Evolutionary conservation across 768 basidiomycete genomes (phyloP).

Genomic region (Russula lepida): DNA sequence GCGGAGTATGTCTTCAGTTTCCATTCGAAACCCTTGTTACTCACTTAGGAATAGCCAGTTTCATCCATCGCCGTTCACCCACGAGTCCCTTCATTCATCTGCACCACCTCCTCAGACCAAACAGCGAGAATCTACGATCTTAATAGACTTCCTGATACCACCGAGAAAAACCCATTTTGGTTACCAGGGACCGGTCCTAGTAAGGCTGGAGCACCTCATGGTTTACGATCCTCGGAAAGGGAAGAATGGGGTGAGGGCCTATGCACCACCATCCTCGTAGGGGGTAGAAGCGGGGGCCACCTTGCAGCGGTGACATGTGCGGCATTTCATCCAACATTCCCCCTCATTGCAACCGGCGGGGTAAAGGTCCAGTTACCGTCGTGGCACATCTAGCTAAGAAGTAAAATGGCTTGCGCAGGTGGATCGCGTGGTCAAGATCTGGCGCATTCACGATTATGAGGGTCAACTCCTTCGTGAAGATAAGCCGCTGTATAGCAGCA

Average conservation of each 20-base stretch:
- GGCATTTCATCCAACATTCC: conserved; percentile 56
- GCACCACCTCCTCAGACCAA: conserved; percentile 66
- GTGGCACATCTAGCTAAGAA: conserved; percentile 1
- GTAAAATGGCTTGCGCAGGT: conserved; percentile 36
- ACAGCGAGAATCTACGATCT: conserved; percentile 66
- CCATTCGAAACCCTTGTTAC: not conserved
- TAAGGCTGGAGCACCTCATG: conserved; percentile 60
- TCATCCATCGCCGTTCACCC: conserved; percentile 65
- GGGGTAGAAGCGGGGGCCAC: conserved; percentile 69
- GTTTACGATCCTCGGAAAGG: conserved; percentile 47
- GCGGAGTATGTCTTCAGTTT: conserved; percentile 12
- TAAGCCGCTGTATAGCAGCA: conserved; percentile 68
- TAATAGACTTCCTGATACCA: conserved; percentile 25
- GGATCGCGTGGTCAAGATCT: conserved; percentile 70
- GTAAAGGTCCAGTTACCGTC: conserved; percentile 33
- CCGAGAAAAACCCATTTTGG: conserved; percentile 49
- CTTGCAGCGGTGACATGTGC: conserved; percentile 58
- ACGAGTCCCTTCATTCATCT: conserved; percentile 46
- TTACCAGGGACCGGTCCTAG: conserved; percentile 42
- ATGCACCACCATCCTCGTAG: conserved; percentile 57
- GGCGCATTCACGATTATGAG: conserved; percentile 43
- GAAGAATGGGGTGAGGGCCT: conserved; percentile 54
- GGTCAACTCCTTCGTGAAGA: conserved; percentile 49
- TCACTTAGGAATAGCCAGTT: conserved; percentile 37
- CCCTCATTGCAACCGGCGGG: conserved; percentile 70